Percentiles rank a stretch among this genome's conserved stretches.
These are phyloP conservation scores for Phaeosphaeriaceae sp. DNA, from an alignment of 2,329 filamentous ascomycete genomes.

Conservation along the genomic window DNA sequence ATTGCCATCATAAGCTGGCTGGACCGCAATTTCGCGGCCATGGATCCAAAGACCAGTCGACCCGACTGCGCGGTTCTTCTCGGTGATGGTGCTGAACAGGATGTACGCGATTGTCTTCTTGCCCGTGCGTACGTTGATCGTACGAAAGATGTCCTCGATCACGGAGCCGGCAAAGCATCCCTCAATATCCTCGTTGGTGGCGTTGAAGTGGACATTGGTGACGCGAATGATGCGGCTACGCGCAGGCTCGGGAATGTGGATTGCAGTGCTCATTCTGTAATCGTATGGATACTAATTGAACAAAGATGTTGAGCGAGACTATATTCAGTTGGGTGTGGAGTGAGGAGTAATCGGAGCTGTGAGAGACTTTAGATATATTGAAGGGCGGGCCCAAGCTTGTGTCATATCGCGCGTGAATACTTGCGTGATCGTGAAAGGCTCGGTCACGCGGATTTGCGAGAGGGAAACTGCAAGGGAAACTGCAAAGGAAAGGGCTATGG, in stretches of 20 bases:
- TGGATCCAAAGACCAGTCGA: neutral
- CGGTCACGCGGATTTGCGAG: too few species aligned
- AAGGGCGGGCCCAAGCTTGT: too few species aligned
- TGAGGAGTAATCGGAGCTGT: too few species aligned
- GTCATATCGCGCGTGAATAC: too few species aligned
- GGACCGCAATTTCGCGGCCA: slow-evolving; percentile 1
- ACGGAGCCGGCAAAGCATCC: neutral
- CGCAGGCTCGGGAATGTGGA: neutral
- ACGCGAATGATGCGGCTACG: slow-evolving; percentile 5
- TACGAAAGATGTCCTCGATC: neutral
- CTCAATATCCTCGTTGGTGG: neutral
- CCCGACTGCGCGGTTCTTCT: neutral
- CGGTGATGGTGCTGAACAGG: neutral
- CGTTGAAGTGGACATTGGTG: slow-evolving; percentile 4
- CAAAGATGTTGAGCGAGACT: neutral
- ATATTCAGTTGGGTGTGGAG: neutral
- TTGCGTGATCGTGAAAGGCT: too few species aligned
- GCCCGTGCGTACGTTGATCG: neutral
- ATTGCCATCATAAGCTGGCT: slow-evolving; percentile 1
- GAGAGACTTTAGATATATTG: too few species aligned
- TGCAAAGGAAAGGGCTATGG: too few species aligned
- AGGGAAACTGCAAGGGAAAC: too few species aligned
- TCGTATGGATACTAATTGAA: neutral
- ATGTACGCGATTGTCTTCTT: slow-evolving; percentile 1
- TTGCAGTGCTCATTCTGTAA: neutral